Conservation (phyloP, 768 basidiomycete genomes). For the Boletus reticuloceps region DNA sequence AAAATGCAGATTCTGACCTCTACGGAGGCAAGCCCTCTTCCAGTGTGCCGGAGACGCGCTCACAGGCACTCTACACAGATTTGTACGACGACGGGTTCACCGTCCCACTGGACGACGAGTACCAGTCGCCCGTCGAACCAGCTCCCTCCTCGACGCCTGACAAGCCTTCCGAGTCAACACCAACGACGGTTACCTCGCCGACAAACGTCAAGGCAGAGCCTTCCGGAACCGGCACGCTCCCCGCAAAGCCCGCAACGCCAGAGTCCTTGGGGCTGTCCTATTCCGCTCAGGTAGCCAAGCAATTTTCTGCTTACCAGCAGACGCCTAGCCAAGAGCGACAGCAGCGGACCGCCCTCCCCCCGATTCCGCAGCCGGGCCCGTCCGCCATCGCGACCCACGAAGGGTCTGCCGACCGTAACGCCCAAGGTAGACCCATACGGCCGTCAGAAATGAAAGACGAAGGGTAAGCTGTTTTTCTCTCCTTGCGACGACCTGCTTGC, state of each 20-base stretch:
- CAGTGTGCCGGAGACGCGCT: background rate
- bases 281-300: conserved; percentile 63
- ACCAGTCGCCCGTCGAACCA: conserved; percentile 26
- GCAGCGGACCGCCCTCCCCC: conserved; percentile 33
- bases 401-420: conserved; percentile 28
- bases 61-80: conserved; percentile 32
- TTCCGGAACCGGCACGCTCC: conserved; percentile 21
- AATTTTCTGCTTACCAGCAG: conserved; percentile 63
- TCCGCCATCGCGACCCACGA: conserved; percentile 38
- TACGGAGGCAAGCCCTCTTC: conserved; percentile 43
- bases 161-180: conserved; percentile 15
- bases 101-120: conserved; percentile 32
- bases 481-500: conserved; percentile 17
- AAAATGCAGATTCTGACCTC: conserved; percentile 38
- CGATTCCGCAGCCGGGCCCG: conserved; percentile 25
- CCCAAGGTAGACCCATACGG: conserved; percentile 53
- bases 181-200: conserved; percentile 13
- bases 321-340: conserved; percentile 64
- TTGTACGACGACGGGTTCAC: conserved; percentile 51
- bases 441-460: conserved; percentile 78
- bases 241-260: conserved; percentile 25
- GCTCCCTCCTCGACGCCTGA: conserved; percentile 19
- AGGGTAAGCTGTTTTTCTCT: conserved; percentile 57
- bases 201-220: conserved; percentile 24
- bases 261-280: conserved; percentile 44